Conservation (phyloP, 1,139 yeast genomes). For the Sugiyamaella castrensis region DNA sequence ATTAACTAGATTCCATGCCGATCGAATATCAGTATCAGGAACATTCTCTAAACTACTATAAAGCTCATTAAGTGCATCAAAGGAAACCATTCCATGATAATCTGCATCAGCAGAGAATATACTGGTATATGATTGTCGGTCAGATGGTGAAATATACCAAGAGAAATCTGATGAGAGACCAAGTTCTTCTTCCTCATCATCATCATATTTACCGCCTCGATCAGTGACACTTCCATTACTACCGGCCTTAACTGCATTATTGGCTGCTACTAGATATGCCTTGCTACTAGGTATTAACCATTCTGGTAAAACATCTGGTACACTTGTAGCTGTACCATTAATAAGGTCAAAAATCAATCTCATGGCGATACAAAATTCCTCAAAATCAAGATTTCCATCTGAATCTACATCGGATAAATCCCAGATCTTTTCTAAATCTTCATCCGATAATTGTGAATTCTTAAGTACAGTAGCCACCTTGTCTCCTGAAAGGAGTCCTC, state of each 20-base stretch:
- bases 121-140: constrained; percentile 71
- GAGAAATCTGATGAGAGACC: constrained; percentile 70
- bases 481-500: constrained; percentile 77
- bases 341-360: constrained; percentile 86
- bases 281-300: constrained; percentile 94
- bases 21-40: constrained; percentile 81
- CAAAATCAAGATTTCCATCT: constrained; percentile 90
- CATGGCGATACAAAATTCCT: constrained; percentile 97
- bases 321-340: constrained; percentile 60
- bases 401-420: constrained; percentile 88
- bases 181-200: constrained; percentile 47
- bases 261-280: constrained; percentile 78
- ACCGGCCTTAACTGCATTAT: constrained; percentile 51
- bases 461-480: constrained; percentile 83
- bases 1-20: constrained; percentile 93
- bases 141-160: constrained; percentile 94
- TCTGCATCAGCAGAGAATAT: constrained; percentile 76
- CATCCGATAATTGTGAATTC: constrained; percentile 78
- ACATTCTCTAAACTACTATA: constrained; percentile 67
- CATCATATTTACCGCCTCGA: constrained; percentile 17
- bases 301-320: constrained; percentile 74
- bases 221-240: constrained; percentile 17
- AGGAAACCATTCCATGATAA: constrained; percentile 75
- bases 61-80: constrained; percentile 65
- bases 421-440: constrained; percentile 81